A percentile compares a stretch with the other conserved stretches of the same genome.
phyloP scores from a whole-genome alignment of 2,329 filamentous ascomycete genomes.

The Chaetomium sp. region DNA sequence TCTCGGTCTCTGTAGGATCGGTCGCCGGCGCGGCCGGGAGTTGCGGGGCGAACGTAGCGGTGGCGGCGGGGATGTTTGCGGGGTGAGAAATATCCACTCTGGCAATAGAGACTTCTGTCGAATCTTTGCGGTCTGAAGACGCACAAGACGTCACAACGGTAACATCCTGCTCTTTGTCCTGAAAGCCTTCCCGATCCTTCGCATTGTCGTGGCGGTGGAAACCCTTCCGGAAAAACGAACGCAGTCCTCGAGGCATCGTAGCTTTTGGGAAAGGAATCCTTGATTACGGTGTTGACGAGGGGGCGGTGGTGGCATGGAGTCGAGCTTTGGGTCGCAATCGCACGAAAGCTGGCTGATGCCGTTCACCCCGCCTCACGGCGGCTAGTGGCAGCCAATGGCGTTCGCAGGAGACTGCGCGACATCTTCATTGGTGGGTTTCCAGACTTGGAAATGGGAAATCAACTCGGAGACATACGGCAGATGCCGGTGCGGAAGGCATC shows the following conservation, averaged over 20 bases:
- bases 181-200: not conserved
- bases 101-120: not conserved
- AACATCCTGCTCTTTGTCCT: not conserved
- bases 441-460: not conserved
- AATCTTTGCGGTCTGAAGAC: not conserved
- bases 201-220: not conserved
- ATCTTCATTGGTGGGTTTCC: not conserved
- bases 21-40: not conserved
- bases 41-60: not conserved
- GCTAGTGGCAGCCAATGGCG: not conserved
- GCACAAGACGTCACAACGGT: not conserved
- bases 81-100: not conserved
- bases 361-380: not conserved
- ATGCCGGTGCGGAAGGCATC: not conserved
- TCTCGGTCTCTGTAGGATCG: not conserved
- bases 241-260: not conserved
- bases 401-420: not conserved
- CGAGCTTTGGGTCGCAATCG: not conserved
- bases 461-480: not conserved
- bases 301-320: not conserved
- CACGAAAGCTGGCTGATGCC: not conserved
- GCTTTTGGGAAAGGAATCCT: not conserved
- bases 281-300: no score
- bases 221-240: not conserved
- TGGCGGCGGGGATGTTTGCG: not conserved